Evolutionary conservation across 2,329 filamentous ascomycete species (phyloP), one percentile per base, ranked within the genome.

Genomic region (Calonectria montana): DNA sequence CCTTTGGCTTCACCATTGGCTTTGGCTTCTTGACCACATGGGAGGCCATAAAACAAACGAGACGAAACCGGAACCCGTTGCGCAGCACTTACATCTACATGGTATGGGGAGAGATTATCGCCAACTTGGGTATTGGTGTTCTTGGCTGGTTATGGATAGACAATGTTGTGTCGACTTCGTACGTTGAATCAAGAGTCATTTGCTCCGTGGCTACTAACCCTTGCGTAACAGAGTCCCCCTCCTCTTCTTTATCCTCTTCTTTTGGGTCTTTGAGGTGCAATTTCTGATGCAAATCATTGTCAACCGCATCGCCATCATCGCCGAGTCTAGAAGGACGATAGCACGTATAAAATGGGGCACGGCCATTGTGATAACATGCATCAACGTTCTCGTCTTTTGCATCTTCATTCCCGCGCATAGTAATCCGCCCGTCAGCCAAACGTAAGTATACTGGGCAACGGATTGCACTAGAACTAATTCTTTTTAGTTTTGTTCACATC

Each of bases 251-350:
- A 81, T 84, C 37, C 72, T 84, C 0, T 75, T 83, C 69, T 72
- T 86, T 71, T 87, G 86, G 85, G 82, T 84, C 0, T 82, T 87
- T 29, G 80, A 87, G 69, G 84, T 89, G 16, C 88, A 89, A 70
- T 80, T 88, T 3, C 74, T 89, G 3, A 85, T 89, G 81, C 87
- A 89, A 73, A 89, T 90, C 47, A 88, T 90, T 73, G 86, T 89
- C 77, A 90, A 89, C 74, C 85, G 88, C 61, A 86, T 89, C 21
- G 83, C 85, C 0, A 83, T 90, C 47, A 85, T 90, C 43, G 83
- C 85, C 15, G 83, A 86, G n/a, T 80, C 85, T 48, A 81, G 80
- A 27, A 79, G 75, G 0, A 84, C 83, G 1, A 83, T 86, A 5
- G 21, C 63, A 0, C 79, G 75, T 18, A 72, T 90, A 25, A 89